Base-by-base conservation (phyloP, 225 moss, liverwort and hornwort genomes). In the Pseudoscleropodium purum region DNA sequence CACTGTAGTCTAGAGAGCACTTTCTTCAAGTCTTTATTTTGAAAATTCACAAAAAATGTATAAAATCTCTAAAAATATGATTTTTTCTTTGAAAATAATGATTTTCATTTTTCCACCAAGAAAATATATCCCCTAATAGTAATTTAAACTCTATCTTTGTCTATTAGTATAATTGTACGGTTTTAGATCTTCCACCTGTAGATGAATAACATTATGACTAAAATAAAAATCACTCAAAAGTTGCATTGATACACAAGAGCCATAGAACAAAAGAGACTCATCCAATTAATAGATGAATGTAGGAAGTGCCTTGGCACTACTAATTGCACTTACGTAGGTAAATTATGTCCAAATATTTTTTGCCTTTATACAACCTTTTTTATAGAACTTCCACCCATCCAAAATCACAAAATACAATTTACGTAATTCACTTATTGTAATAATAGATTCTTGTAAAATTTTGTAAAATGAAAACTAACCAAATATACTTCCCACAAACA, bases 271-370 rank as follows among this genome's bases (percentile, higher is more conserved):
- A 78, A 69, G 27, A 81, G 30, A 56, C n/a, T n/a, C 33, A 29
- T 81, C 47, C 36, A 82, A 27, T 82, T 91, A 31, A 81, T 51
- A 74, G 8, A 19, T 54, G 64, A 56, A 17, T 49, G 31, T 66
- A 66, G 69, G 8, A 3, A 80, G 57, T 80, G 39, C 13, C 24
- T 0, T 8, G 0, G 13, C 6, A 13, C 39, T 24, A 70, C 13
- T 14, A 24, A n/a, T 0, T n/a, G 0, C n/a, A 69, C 7, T 12
- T 69, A 6, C 0, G 0, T 69, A 69, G 69, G 13, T 23, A n/a
- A n/a, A 69, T 13, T 21, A n/a, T 23, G 13, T 10, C 13, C 2
- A 23, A 69, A 7, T n/a, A n/a, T n/a, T 4, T 4, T 69, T 69
- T n/a, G n/a, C 13, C 7, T 7, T 13, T 23, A n/a, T 23, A 2